phyloP scores from a whole-genome alignment of 805 yeast species.

The Phaffomyces opuntiae region DNA sequence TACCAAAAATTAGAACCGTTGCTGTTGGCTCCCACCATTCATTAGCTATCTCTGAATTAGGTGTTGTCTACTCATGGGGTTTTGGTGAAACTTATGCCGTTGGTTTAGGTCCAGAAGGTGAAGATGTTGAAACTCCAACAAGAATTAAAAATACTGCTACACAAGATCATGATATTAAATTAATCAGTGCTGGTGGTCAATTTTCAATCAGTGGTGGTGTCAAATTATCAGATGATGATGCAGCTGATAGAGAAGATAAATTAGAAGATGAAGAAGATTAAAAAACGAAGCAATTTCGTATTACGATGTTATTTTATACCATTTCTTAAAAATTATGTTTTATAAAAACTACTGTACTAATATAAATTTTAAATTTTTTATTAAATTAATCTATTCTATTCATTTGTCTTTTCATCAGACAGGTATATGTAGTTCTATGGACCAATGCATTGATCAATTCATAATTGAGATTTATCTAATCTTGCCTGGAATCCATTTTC shows the following conservation, averaged over 20 bases:
- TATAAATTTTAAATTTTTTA: background rate
- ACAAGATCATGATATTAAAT: conserved; percentile 58
- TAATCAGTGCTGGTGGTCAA: conserved; percentile 95
- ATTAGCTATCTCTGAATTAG: conserved; percentile 76
- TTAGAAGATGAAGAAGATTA: conserved; percentile 43
- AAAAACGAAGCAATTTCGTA: background rate
- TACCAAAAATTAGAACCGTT: conserved; percentile 51
- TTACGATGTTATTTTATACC: no score
- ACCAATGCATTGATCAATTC: background rate
- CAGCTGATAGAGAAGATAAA: conserved; percentile 40
- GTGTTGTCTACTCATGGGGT: conserved; percentile 93
- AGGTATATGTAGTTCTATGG: no score
- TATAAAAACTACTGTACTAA: background rate
- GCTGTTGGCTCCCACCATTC: conserved; percentile 93
- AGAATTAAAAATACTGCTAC: conserved; percentile 93
- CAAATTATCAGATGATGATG: conserved; percentile 32
- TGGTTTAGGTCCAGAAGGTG: conserved; percentile 85
- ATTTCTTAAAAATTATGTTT: no score
- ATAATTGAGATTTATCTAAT: conserved; percentile 34
- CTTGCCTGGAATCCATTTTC: conserved; percentile 66
- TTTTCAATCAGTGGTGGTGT: conserved; percentile 85
- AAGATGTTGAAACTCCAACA: conserved; percentile 84
- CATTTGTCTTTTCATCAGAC: no score
- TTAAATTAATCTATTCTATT: background rate
- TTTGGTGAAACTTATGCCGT: conserved; percentile 96